Percentiles rank a stretch among this genome's conserved stretches.
phyloP scores from a whole-genome alignment of 176 grass and related monocot genomes.

The Eleusine coracana region DNA sequence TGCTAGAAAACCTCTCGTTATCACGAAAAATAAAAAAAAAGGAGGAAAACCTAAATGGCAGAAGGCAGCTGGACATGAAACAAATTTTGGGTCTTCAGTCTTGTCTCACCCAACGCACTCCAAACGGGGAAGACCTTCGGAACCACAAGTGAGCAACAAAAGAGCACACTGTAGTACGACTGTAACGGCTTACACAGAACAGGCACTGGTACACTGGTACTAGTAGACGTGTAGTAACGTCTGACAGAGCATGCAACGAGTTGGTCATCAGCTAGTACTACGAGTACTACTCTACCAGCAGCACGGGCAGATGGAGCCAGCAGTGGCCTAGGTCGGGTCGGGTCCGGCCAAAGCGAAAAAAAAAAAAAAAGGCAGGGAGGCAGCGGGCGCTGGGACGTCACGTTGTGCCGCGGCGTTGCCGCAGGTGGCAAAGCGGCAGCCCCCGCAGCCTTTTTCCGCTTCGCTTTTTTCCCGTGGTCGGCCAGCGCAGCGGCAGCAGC shows the following conservation, averaged over 20 bases:
- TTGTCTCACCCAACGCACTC: neutral
- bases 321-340: neutral
- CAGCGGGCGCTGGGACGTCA: constrained; percentile 45
- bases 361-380: constrained; percentile 14
- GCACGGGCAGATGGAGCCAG: no score
- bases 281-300: no score
- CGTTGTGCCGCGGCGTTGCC: constrained; percentile 34
- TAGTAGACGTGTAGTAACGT: neutral
- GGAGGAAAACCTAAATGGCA: neutral
- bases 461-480: constrained; percentile 42
- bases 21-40: no score
- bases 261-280: neutral
- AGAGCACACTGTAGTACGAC: neutral
- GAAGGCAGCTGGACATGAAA: neutral
- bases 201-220: neutral
- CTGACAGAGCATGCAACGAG: neutral
- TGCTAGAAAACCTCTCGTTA: no score
- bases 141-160: neutral
- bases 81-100: neutral
- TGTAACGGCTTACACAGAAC: neutral
- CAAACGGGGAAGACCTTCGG: neutral
- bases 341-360: neutral
- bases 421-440: neutral
- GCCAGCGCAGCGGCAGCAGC: constrained; percentile 45
- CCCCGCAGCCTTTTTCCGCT: neutral